A percentile compares a stretch with the other conserved stretches of the same genome.
Evolutionary conservation across 2,329 filamentous ascomycete genomes (phyloP).

Genomic region (Pseudocercospora crystallina): DNA sequence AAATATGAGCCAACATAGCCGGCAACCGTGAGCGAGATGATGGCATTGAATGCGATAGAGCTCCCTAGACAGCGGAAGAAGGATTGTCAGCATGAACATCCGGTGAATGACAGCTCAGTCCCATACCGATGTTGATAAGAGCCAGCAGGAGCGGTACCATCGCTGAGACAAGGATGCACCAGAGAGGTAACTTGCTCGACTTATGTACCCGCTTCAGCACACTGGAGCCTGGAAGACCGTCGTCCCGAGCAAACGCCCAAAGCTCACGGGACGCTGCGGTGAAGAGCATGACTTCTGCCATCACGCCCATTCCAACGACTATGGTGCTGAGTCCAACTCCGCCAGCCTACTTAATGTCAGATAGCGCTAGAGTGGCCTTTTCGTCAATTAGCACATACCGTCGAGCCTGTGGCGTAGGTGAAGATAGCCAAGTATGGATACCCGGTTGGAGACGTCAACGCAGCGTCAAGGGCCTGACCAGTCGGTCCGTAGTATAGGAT

Average conservation of each 20-base stretch:
- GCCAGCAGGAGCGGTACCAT: constrained; percentile 1
- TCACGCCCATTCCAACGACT: not conserved
- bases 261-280: not conserved
- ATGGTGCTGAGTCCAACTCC: not conserved
- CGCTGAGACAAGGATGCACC: not conserved
- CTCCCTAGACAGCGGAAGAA: not conserved
- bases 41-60: constrained; percentile 6
- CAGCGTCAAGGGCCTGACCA: not conserved
- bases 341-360: too few species aligned
- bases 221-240: not conserved
- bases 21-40: constrained; percentile 4
- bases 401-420: constrained; percentile 1
- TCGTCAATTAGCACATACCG: not conserved
- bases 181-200: not conserved
- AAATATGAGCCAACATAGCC: constrained; percentile 2
- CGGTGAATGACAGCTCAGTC: too few species aligned
- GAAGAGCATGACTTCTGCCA: not conserved
- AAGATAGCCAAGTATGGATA: constrained; percentile 3
- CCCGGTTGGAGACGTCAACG: not conserved
- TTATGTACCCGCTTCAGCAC: not conserved
- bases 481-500: constrained; percentile 1
- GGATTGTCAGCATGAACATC: too few species aligned
- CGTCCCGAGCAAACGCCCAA: constrained; percentile 1
- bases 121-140: constrained; percentile 4
- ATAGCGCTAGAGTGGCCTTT: too few species aligned